phyloP scores from a whole-genome alignment of 257 asterid genomes.

The Penstemon eatonii region DNA sequence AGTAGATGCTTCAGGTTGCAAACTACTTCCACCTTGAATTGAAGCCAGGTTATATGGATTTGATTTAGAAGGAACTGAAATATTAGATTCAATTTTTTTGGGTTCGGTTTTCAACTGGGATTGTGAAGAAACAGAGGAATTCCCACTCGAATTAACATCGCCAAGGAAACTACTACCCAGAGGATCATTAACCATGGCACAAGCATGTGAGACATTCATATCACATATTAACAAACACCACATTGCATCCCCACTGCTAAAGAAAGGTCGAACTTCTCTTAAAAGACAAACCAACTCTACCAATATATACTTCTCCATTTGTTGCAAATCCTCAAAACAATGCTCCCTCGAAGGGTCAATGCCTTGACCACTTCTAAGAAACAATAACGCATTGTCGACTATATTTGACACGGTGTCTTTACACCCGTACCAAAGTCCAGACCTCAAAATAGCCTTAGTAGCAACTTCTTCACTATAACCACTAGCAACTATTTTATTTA shows the following conservation, averaged over 20 bases:
- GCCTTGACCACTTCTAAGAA: slow-evolving; percentile 68
- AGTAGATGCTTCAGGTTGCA: slow-evolving; percentile 39
- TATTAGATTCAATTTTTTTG: not conserved
- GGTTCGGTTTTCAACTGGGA: too few relatives aligned
- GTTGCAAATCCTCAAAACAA: slow-evolving; percentile 74
- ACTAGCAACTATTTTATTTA: slow-evolving; percentile 63
- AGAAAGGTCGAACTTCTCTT: slow-evolving; percentile 81
- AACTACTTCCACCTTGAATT: slow-evolving; percentile 36
- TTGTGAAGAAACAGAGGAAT: too few relatives aligned
- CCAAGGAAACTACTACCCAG: not conserved
- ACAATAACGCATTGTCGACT: slow-evolving; percentile 76
- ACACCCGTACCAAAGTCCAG: slow-evolving; percentile 91
- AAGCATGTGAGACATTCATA: slow-evolving; percentile 82
- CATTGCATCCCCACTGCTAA: slow-evolving; percentile 97
- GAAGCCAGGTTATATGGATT: slow-evolving; percentile 24
- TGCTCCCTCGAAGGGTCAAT: slow-evolving; percentile 63
- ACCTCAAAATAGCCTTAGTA: slow-evolving; percentile 71
- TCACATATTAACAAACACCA: slow-evolving; percentile 95
- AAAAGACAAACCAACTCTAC: slow-evolving; percentile 92
- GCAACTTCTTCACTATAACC: slow-evolving; percentile 81
- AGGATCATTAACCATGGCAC: not conserved
- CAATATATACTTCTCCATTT: slow-evolving; percentile 81
- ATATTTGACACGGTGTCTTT: slow-evolving; percentile 90
- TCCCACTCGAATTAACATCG: not conserved
- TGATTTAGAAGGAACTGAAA: not conserved